Base-by-base conservation (phyloP, 1,284 basidiomycete genomes). In the Neonothopanus nambi region DNA sequence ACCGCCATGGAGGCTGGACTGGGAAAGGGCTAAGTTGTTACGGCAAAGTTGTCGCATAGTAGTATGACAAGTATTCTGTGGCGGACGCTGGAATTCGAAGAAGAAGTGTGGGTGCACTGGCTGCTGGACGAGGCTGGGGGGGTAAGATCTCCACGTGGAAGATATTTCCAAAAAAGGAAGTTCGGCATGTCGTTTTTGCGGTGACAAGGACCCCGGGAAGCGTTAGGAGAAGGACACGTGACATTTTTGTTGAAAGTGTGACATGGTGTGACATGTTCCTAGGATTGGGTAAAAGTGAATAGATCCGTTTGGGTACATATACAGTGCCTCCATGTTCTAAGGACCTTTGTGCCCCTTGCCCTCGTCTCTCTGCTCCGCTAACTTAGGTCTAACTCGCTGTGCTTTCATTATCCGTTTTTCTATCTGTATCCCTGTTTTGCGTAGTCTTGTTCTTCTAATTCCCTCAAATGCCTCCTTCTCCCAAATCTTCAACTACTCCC, bases 401-500 rank as follows among this genome's bases (percentile, higher is more conserved):
- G 28, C 57, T 52, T 48, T 56, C 52, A 44, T 52, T 51, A 36
- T 51, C 51, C 48, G 57, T n/a, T 59, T 37, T n/a, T n/a, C n/a
- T 52, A 39, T 42, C 47, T 28, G 72, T 73, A 24, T 35, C n/a
- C 40, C 12, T 36, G n/a, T 39, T 47, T 47, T 50, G 33, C 46
- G 48, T 48, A 42, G 23, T 52, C 45, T 39, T 38, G 46, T 54
- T 52, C n/a, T n/a, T n/a, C 48, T 50, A 38, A 30, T 39, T 43
- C 9, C 30, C 23, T 20, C 20, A 39, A 21, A 20, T 41, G 48
- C 45, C 26, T 36, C 35, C 43, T 52, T 48, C 37, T 54, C 54
- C 37, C 45, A 59, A 65, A 43, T 61, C 67, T 3, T 61, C 68
- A 42, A 71, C 73, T 66, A 66, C 72, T 13, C 62, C 70, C 23